Conservation (phyloP, 352 stramenopile species). For the Peronospora belbahrii region DNA sequence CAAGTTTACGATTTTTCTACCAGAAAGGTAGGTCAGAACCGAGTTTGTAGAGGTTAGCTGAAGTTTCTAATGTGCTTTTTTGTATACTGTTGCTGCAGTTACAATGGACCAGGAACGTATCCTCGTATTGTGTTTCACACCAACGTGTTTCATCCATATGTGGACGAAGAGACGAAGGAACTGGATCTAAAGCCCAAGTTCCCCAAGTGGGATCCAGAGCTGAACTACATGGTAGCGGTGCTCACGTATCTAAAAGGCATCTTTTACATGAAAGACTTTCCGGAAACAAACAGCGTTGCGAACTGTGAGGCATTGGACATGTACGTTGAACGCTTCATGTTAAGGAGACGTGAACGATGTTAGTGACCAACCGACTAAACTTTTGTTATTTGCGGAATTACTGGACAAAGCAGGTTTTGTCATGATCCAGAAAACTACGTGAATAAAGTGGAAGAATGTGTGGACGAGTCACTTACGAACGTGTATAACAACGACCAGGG, state of each 20-base stretch:
- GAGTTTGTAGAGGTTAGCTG: background rate
- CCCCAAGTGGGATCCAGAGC: conserved; percentile 88
- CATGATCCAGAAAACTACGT: conserved; percentile 86
- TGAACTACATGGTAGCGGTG: conserved; percentile 93
- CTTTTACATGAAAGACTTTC: conserved; percentile 96
- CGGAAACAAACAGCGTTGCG: conserved; percentile 39
- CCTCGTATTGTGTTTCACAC: conserved; percentile 90
- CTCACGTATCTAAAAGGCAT: conserved; percentile 96
- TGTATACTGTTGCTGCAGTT: conserved; percentile 37
- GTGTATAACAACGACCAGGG: conserved; percentile 90
- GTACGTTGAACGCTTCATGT: conserved; percentile 28
- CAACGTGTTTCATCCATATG: conserved; percentile 91
- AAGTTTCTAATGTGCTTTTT: background rate
- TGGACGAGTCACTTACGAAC: conserved; percentile 89
- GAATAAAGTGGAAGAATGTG: conserved; percentile 85
- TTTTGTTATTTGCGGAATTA: background rate
- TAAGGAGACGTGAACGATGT: background rate
- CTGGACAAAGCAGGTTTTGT: conserved; percentile 37
- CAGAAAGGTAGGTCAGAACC: conserved; percentile 47
- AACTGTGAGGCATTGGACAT: conserved; percentile 85
- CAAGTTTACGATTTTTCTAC: conserved; percentile 91
- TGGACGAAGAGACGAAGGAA: conserved; percentile 81
- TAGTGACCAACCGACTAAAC: conserved; percentile 2
- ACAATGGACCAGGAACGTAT: conserved; percentile 91
- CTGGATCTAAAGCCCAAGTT: conserved; percentile 90